Base-by-base conservation (phyloP, 1,139 yeast species). In the Pichia sp. region DNA sequence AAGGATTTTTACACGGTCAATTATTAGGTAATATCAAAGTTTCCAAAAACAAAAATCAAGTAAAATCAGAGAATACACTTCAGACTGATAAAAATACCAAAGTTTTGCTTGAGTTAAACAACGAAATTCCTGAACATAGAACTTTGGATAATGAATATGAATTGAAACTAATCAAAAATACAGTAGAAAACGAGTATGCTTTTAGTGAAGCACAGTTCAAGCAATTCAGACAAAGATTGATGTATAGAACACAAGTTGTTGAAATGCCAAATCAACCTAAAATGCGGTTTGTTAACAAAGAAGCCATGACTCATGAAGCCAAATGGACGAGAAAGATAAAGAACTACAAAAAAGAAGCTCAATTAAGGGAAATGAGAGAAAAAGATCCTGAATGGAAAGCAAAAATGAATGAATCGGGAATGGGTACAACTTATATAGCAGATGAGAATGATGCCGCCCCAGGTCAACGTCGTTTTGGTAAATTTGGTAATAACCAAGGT, bases 131-230 rank as follows among this genome's bases (percentile, higher is more conserved):
- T 31, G 60, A 53, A 47, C 60, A 54, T 46, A 51, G 49, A 40
- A 49, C 43, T 28, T 75, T 90, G 38, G 98, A 97, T 4, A 85
- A 78, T 55, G 87, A 85, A 55, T 92, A 90, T 62, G 95, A 87
- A 56, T 69, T 92, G 10, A 75, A 80, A 43, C 70, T 92, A 61
- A 75, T 85, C 32, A 87, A 87, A 63, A 80, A 85, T 38, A 80
- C 78, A 50, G 95, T 88, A 8, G 79, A 77, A 41, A 92, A 90
- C 61, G 85, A 94, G 48, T 92, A 75, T 61, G 86, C 88, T n/a
- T 88, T 92, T 62, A 81, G 90, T 31, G 98, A 92, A 65, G 83
- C 86, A 59, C 90, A 88, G 62, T 68, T 85, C 55, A 77, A 79
- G 52, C 77, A 79, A 53, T 81, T 77, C 60, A 42, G 51, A 28